These are phyloP conservation scores for Rhodotorula paludigena DNA, from an alignment of 768 basidiomycete species.

Conservation along the genomic window DNA sequence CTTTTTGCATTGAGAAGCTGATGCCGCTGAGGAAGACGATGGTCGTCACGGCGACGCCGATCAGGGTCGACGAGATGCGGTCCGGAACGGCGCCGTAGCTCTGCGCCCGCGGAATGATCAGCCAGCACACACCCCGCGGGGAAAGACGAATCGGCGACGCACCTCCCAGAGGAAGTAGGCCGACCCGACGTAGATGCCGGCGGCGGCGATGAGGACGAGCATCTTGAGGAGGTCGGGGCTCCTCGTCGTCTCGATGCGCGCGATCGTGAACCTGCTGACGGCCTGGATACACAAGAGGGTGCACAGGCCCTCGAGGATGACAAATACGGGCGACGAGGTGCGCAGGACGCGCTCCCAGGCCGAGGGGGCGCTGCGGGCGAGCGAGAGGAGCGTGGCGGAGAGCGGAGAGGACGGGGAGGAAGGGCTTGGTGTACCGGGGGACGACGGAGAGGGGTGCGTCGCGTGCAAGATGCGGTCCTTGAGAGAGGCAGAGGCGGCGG, in stretches of 20 bases:
- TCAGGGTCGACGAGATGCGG: constrained; percentile 39
- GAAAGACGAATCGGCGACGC: background rate
- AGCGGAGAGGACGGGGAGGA: background rate
- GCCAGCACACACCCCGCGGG: background rate
- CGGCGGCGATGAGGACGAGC: constrained; percentile 24
- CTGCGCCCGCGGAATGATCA: constrained; percentile 1
- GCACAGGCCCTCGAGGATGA: constrained; percentile 42
- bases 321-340: constrained; percentile 38
- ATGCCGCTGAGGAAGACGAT: constrained; percentile 43
- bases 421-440: background rate
- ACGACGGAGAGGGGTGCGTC: background rate
- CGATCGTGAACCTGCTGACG: constrained; percentile 32
- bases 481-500: constrained; percentile 5
- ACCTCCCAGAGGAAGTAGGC: constrained; percentile 40
- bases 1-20: constrained; percentile 38
- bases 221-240: constrained; percentile 35
- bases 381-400: background rate
- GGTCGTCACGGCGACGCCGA: constrained; percentile 41
- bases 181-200: constrained; percentile 38
- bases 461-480: constrained; percentile 8
- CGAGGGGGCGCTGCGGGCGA: constrained; percentile 15
- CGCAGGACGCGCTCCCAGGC: constrained; percentile 39
- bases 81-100: constrained; percentile 40
- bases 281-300: constrained; percentile 36
- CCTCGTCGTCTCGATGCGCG: constrained; percentile 29